These are phyloP conservation scores for Tillandsia leiboldiana DNA, from an alignment of 176 grass and related monocot genomes.

Conservation along the genomic window DNA sequence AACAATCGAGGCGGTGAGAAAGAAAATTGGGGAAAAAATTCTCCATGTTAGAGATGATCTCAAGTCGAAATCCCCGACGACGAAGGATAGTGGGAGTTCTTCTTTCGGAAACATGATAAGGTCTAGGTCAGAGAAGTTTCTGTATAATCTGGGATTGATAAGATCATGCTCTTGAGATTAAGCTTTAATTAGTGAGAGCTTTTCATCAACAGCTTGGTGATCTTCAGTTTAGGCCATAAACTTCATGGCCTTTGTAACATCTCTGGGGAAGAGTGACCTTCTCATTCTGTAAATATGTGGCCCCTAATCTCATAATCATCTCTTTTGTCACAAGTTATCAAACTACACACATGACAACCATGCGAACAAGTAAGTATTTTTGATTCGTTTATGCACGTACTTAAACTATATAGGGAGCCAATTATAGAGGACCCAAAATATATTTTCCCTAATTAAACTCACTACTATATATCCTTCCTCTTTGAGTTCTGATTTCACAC, in stretches of 20 bases:
- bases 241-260: constrained; percentile 22
- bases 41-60: constrained; percentile 40
- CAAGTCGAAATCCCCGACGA: constrained; percentile 26
- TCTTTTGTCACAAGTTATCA: neutral
- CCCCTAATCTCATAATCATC: neutral
- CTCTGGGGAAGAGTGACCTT: constrained; percentile 19
- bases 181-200: neutral
- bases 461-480: no score
- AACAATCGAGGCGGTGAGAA: constrained; percentile 56
- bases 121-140: constrained; percentile 84
- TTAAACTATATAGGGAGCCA: no score
- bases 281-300: constrained; percentile 22
- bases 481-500: no score
- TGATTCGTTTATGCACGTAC: no score
- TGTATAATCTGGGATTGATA: constrained; percentile 77
- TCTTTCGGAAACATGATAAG: constrained; percentile 72
- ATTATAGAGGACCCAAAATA: no score
- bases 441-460: no score
- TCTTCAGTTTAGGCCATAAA: constrained; percentile 17
- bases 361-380: no score
- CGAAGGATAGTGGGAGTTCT: constrained; percentile 17
- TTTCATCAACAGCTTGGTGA: neutral
- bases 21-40: constrained; percentile 49
- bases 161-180: constrained; percentile 47
- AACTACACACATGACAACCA: no score